Evolutionary conservation across 106 monocot species (phyloP), one percentile per base, ranked within the genome.

Genomic region (Iris macrosiphon): DNA sequence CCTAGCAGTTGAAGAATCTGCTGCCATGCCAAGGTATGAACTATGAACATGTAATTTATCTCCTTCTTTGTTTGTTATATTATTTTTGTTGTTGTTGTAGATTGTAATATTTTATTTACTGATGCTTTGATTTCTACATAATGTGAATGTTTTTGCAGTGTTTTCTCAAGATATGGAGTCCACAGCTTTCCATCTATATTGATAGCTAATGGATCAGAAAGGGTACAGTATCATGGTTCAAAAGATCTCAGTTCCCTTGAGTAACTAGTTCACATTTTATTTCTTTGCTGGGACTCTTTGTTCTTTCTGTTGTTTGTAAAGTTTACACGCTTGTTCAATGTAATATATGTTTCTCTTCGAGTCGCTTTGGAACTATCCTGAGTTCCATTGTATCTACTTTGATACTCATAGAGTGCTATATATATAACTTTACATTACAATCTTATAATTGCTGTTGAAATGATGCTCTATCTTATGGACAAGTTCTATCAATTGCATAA

Each of bases 161-260:
- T 86, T 31, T 74, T 86, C 47, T 86, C 95, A 53, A 82, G 85
- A 65, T 83, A 86, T 68, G 85, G 89, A 2, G 57, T 89, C 66
- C 89, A 66, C 42, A 75, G 89, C 16, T 76, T 96, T 64, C 95
- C 95, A 29, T 40, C 95, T 61, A 45, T 96, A 48, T 3, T 96
- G 49, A 23, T 96, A 23, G 47, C 65, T 27, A 86, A 77, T 53
- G 59, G 63, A 40, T 72, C 70, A 53, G 61, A 30, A 59, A 74
- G 27, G 55, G 35, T 80, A 14, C 66, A 25, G 15, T 85, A 82
- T 66, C 59, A 52, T 49, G 89, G 85, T 14, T 17, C 69, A 22
- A 96, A 80, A 69, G 79, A 89, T 68, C 54, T 96, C 4, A 39
- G 38, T 55, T 71, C 95, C 14, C 70, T 96, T 2, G 66, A 79